A percentile compares a stretch with the other conserved stretches of the same genome.
These are phyloP conservation scores for Penicillium brasilianum DNA, from an alignment of 2,329 filamentous ascomycete genomes.

Conservation along the genomic window DNA sequence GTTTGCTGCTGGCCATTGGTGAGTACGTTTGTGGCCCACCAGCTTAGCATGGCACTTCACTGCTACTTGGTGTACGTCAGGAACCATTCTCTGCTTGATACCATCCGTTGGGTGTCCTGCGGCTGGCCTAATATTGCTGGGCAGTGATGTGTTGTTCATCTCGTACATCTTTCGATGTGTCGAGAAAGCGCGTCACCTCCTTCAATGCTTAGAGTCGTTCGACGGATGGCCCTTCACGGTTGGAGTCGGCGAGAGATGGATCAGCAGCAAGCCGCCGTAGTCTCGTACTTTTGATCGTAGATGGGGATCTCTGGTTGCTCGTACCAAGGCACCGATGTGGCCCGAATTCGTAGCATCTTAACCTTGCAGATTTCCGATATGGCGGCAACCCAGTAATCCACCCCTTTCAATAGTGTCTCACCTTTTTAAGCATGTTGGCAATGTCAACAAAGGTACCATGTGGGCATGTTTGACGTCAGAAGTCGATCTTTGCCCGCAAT, in stretches of 20 bases:
- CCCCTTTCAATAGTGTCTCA: no score
- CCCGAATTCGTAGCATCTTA: not conserved
- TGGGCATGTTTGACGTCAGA: conserved; percentile 11
- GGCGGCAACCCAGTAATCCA: not conserved
- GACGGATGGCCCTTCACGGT: not conserved
- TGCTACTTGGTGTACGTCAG: not conserved
- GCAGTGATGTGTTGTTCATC: not conserved
- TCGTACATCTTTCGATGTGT: not conserved
- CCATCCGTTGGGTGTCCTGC: not conserved
- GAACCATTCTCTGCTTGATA: not conserved
- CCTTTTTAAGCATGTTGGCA: not conserved
- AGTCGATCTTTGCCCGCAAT: conserved; percentile 7
- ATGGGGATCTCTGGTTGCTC: not conserved
- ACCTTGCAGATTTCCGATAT: not conserved
- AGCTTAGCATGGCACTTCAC: not conserved
- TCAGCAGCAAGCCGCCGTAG: conserved; percentile 2
- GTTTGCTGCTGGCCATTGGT: conserved; percentile 18
- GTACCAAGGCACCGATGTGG: not conserved
- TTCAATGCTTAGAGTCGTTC: not conserved
- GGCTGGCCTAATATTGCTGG: not conserved
- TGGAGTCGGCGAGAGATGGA: no score
- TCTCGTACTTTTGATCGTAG: not conserved
- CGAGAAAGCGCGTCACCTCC: not conserved
- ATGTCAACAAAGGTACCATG: not conserved
- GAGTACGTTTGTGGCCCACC: not conserved